These are phyloP conservation scores for Bryum argenteum DNA, from an alignment of 225 moss, liverwort and hornwort species.

Conservation along the genomic window DNA sequence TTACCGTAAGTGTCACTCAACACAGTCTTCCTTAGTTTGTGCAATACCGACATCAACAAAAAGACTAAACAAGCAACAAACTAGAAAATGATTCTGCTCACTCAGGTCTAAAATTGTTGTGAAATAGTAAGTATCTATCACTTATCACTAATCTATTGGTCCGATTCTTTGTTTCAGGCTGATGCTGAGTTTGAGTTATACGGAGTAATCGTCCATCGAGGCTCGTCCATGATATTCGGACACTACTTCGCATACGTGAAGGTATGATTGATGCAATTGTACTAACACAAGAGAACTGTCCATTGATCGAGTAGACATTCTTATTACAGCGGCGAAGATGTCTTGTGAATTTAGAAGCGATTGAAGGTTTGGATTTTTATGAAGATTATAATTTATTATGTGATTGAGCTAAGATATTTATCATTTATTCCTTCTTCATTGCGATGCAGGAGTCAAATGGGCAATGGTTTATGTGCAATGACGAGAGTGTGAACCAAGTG, in stretches of 20 bases:
- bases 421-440: too few relatives aligned
- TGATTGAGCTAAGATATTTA: too few relatives aligned
- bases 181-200: not conserved
- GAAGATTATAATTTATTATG: too few relatives aligned
- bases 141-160: not conserved
- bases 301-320: too few relatives aligned
- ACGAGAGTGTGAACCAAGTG: too few relatives aligned
- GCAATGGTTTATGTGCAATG: too few relatives aligned
- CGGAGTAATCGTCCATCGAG: not conserved
- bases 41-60: not conserved
- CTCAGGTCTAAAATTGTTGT: not conserved
- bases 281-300: too few relatives aligned
- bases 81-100: not conserved
- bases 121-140: not conserved
- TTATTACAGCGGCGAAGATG: too few relatives aligned
- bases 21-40: not conserved
- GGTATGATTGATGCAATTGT: not conserved
- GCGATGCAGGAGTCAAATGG: too few relatives aligned
- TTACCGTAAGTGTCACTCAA: not conserved
- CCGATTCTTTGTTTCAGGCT: not conserved
- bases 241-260: constrained; percentile 1
- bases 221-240: rapidly evolving
- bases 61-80: not conserved
- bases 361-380: too few relatives aligned
- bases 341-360: too few relatives aligned